These are phyloP conservation scores for Nepenthes mirabilis DNA, from an alignment of 148 eudicot genomes.

Conservation along the genomic window DNA sequence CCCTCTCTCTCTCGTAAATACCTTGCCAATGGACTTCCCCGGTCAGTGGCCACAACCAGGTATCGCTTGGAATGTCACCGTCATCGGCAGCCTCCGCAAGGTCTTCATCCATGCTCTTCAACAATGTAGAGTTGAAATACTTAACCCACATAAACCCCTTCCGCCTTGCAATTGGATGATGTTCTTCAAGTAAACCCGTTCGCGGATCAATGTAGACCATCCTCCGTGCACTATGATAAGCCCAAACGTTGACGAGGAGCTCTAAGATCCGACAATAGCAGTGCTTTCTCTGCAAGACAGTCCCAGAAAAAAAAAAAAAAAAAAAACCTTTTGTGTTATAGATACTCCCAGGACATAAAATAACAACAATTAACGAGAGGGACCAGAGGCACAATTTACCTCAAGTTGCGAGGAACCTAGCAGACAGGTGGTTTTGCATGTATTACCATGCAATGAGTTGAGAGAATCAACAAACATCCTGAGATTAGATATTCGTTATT, in stretches of 20 bases:
- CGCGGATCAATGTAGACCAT: constrained; percentile 78
- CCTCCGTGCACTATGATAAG: constrained; percentile 88
- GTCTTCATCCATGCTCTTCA: constrained; percentile 96
- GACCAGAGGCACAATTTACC: constrained; percentile 24
- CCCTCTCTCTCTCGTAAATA: constrained; percentile 84
- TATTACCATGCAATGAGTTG: constrained; percentile 50
- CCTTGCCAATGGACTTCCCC: constrained; percentile 98
- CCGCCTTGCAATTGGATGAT: constrained; percentile 68
- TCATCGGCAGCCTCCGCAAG: constrained; percentile 96
- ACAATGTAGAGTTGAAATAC: constrained; percentile 55
- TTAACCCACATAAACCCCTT: constrained; percentile 75
- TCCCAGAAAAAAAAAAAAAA: constrained; percentile 4
- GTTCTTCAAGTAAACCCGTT: constrained; percentile 65
- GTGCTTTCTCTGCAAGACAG: constrained; percentile 48
- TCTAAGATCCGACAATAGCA: constrained; percentile 86
- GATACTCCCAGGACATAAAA: not conserved
- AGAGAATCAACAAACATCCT: constrained; percentile 98
- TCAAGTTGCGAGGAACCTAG: constrained; percentile 57
- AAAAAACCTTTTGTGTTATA: not conserved
- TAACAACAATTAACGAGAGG: not conserved
- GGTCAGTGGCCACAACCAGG: constrained; percentile 92
- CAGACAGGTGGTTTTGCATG: constrained; percentile 35
- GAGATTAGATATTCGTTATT: constrained; percentile 2
- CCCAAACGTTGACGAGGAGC: constrained; percentile 92
- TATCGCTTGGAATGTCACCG: constrained; percentile 40